Evolutionary conservation across 1,284 basidiomycete genomes (phyloP), one percentile per base, ranked within the genome.

Genomic region (Ganoderma multipileum): DNA sequence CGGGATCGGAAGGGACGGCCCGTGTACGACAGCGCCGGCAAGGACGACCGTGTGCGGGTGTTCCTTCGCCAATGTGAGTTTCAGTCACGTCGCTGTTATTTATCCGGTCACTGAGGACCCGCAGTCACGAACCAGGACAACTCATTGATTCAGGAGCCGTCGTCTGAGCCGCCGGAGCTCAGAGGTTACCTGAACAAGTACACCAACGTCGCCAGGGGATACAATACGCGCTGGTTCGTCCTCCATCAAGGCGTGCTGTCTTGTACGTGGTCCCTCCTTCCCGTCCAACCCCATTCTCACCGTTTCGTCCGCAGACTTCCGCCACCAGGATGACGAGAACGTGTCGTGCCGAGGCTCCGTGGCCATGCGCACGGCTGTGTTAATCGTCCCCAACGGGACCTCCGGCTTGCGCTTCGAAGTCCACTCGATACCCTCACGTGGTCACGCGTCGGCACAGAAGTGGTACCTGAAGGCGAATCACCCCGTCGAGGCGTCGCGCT

Each of bases 141-240:
- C 39, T 89, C 89, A 0, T 81, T 94, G 0, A 84, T 94, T 23
- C 84, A 87, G 73, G 66, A 75, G 8, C 75, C 76, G 1, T 71
- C 83, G 4, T 81, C 82, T 1, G 89, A 90, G 61, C 90, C 91
- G 2, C 92, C 91, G 0, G 83, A 86, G 18, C 82, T 96, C 64
- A 89, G 89, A 72, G 95, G 95, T 0, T 96, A 95, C 75, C 83
- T 96, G 23, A 94, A 92, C 77, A 97, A 97, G 80, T 97, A 96
- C 79, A 91, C 93, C 5, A 97, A 97, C 74, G 91, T 97, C 50
- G 95, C 95, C 0, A 90, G 91, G 73, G 96, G 97, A 0, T 98
- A 97, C 81, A 93, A 92, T 74, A 94, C 94, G 0, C 86, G 97
- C 0, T 99, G 97, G 96, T 98, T 99, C 76, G 96, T 98, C 0